These are phyloP conservation scores for Coffea canephora DNA, from an alignment of 257 asterid genomes.

Conservation along the genomic window DNA sequence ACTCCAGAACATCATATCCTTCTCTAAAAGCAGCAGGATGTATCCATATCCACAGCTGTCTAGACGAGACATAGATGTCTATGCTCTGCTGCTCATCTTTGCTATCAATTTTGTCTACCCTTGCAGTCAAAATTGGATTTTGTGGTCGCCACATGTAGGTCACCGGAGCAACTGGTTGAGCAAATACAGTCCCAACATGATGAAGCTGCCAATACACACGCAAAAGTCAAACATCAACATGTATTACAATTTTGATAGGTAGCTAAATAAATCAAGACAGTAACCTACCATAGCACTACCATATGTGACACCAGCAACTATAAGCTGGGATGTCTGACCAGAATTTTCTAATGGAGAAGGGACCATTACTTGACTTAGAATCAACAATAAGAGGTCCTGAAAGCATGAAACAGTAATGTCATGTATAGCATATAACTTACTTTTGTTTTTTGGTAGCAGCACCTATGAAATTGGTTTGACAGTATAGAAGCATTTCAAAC, in stretches of 20 bases:
- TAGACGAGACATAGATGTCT: constrained; percentile 25
- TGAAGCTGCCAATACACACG: constrained; percentile 53
- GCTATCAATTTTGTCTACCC: constrained; percentile 13
- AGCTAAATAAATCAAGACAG: constrained; percentile 1
- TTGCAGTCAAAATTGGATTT: constrained; percentile 21
- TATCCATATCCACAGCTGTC: constrained; percentile 79
- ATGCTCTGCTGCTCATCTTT: constrained; percentile 28
- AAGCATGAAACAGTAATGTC: constrained; percentile 18
- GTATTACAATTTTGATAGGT: constrained; percentile 8
- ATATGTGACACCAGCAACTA: constrained; percentile 55
- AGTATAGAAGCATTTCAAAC: background rate
- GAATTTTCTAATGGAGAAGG: constrained; percentile 46
- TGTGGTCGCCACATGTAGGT: constrained; percentile 81
- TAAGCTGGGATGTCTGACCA: constrained; percentile 37
- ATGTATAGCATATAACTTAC: background rate
- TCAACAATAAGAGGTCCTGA: constrained; percentile 54
- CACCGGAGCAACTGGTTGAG: constrained; percentile 67
- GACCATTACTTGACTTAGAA: constrained; percentile 48
- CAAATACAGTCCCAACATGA: constrained; percentile 40
- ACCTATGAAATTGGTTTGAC: background rate
- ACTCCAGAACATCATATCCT: constrained; percentile 58
- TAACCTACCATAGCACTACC: constrained; percentile 72
- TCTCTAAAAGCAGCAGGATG: constrained; percentile 83
- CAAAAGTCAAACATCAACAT: constrained; percentile 18
- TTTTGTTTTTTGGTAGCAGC: background rate